Percentiles rank a stretch among this genome's conserved stretches.
Conservation (phyloP, 495 filamentous ascomycete species). For the Tuber melanosporum region DNA sequence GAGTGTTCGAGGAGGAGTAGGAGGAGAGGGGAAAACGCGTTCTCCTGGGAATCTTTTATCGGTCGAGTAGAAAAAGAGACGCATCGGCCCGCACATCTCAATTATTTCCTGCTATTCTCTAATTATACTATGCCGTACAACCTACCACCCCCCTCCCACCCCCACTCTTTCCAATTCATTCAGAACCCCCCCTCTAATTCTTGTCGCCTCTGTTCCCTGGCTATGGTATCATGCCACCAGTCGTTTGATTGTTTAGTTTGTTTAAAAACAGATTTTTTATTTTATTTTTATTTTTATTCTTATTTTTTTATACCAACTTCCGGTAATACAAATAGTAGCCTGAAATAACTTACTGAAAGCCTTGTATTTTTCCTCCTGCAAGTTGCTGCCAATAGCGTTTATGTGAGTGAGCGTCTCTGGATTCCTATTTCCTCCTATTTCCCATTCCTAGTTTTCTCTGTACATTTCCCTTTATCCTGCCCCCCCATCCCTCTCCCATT, state of each 20-base stretch:
- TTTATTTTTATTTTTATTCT: neutral
- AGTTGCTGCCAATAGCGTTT: neutral
- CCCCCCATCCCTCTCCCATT: neutral
- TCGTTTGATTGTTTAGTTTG: neutral
- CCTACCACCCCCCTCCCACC: neutral
- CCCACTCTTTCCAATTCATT: neutral
- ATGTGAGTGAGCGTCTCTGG: constrained; percentile 1
- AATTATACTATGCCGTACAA: neutral
- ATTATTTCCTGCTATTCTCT: neutral
- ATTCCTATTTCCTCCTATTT: neutral
- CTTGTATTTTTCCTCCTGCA: neutral
- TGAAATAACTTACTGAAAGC: neutral
- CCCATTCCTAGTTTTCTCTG: neutral
- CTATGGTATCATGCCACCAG: neutral
- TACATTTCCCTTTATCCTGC: neutral
- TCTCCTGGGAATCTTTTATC: neutral
- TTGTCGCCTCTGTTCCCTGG: neutral
- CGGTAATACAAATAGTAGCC: neutral
- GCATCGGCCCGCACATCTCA: neutral
- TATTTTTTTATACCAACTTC: neutral
- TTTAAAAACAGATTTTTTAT: neutral
- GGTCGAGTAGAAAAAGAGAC: neutral
- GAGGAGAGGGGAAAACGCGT: neutral
- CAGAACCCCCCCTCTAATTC: neutral
- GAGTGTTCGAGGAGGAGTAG: neutral